Base-by-base conservation (phyloP, 768 basidiomycete genomes). In the Termitomyces titanicus region DNA sequence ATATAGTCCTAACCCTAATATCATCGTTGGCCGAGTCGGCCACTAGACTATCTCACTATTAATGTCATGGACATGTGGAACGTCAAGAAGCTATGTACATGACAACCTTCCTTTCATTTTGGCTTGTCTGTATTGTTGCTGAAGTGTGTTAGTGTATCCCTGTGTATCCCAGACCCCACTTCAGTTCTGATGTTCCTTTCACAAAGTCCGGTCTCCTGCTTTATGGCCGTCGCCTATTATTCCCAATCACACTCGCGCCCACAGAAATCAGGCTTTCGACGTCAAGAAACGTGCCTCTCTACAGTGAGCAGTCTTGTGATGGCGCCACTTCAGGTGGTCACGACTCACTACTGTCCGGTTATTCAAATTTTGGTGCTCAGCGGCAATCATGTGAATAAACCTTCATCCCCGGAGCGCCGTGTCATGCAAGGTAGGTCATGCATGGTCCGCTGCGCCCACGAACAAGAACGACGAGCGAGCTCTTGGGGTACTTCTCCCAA, bases 231-330 rank as follows among this genome's bases (percentile, higher is more conserved):
- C 29, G 9, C 29, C 29, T 29, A 9, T 29, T 29, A 9, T 20
- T 46, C 11, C 29, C 29, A 9, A 12, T 20, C 20, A 46, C 27
- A 29, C 33, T 40, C 33, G 43, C 43, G 38, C 24, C 44, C 43
- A 37, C 43, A 7, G 35, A 9, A 18, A 24, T 33, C 33, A 13
- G 12, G 29, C 54, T 20, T 9, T 5, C 39, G 38, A 24, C 54
- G 42, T 45, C 42, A 33, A 4, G 35, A 53, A 59, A 59, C 54
- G 58, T 53, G 54, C 22, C 40, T 53, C 53, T 47, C 31, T 37
- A 48, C 46, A 44, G 12, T 33, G 24, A 40, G 18, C 18, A 22
- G 17, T 15, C 48, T 20, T 34, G 35, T 57, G 56, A 57, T 57
- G 56, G n/a, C 51, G 56, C 56, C 51, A 53, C 56, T 25, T 42